Conservation (phyloP, 805 yeast species). For the Yarrowia bubula region DNA sequence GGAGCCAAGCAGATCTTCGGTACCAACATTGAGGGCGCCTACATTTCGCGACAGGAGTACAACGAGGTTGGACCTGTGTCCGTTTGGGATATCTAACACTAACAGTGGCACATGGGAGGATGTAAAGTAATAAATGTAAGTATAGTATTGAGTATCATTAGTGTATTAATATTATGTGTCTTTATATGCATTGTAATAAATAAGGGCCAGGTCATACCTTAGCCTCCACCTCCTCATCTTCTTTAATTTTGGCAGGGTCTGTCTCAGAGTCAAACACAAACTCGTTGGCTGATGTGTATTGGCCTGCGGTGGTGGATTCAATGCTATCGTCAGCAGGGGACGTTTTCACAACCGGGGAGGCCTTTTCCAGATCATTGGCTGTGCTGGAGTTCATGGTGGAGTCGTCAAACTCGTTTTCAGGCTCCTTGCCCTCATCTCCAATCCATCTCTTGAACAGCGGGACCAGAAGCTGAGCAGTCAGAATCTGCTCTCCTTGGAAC, state of each 20-base stretch:
- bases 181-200: conserved; percentile 11
- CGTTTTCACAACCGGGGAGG: neutral
- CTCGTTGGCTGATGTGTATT: neutral
- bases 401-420: conserved; percentile 1
- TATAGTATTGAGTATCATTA: neutral
- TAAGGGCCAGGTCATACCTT: neutral
- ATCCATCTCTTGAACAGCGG: conserved; percentile 71
- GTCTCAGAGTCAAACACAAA: neutral
- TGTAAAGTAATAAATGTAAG: conserved; percentile 4
- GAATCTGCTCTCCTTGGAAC: conserved; percentile 84
- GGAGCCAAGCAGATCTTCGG: conserved; percentile 82
- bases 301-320: neutral
- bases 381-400: neutral
- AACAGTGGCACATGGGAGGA: neutral
- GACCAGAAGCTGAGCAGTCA: conserved; percentile 72
- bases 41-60: conserved; percentile 66
- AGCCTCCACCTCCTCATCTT: conserved; percentile 6
- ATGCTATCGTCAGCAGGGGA: neutral
- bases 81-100: conserved; percentile 59
- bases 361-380: neutral
- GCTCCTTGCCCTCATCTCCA: conserved; percentile 23
- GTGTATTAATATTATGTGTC: conserved; percentile 1
- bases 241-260: conserved; percentile 2
- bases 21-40: conserved; percentile 58
- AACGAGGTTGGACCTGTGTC: conserved; percentile 78